Evolutionary conservation across 106 monocot genomes (phyloP).

Genomic region (Platanthera zijinensis): DNA sequence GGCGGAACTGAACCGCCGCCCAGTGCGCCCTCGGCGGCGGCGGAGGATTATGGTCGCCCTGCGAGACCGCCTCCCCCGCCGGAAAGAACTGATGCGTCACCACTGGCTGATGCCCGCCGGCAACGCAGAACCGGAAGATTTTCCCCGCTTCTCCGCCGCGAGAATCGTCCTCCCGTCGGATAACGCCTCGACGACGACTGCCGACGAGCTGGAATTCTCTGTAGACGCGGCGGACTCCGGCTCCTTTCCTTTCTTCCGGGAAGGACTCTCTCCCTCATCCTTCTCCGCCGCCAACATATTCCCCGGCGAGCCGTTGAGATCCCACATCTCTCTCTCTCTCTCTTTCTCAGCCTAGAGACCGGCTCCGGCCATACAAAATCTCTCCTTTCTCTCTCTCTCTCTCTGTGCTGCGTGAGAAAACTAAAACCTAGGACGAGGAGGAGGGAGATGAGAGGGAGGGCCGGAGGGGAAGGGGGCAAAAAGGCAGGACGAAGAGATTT

Average conservation of each 20-base stretch:
- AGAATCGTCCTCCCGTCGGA: conserved; percentile 3
- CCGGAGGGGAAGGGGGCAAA: too few species aligned
- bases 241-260: conserved; percentile 3
- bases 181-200: not conserved
- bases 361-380: not conserved
- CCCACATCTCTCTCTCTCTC: conserved; percentile 11
- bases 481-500: too few species aligned
- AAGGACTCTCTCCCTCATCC: not conserved
- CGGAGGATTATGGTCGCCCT: not conserved
- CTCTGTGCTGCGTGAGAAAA: not conserved
- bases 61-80: not conserved
- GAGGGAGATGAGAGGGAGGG: too few species aligned
- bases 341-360: not conserved
- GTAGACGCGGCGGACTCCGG: not conserved
- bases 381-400: conserved; percentile 9
- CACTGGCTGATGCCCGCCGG: not conserved
- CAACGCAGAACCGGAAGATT: conserved; percentile 1
- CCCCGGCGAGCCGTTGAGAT: conserved; percentile 16
- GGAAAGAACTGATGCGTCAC: conserved; percentile 65
- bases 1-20: conserved; percentile 26
- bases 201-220: conserved; percentile 8
- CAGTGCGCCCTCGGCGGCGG: conserved; percentile 22
- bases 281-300: conserved; percentile 7
- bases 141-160: not conserved
- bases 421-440: too few species aligned